Evolutionary conservation across 2,329 filamentous ascomycete species (phyloP).

Genomic region (Pezicula carpinea): DNA sequence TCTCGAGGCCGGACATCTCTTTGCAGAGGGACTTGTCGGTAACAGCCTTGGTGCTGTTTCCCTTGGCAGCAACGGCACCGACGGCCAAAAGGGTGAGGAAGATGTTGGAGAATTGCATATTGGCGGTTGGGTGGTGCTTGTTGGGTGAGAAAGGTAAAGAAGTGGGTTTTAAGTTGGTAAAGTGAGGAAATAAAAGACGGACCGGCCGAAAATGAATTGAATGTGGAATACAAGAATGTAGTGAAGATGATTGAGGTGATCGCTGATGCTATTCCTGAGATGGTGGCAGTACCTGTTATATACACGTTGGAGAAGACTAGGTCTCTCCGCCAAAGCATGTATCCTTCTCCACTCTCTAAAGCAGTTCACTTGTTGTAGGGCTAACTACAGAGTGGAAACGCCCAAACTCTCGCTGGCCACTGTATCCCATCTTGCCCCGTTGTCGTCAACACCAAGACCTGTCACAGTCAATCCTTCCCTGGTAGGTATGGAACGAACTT

Average conservation of each 20-base stretch:
- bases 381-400: background rate
- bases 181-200: slow-evolving; percentile 13
- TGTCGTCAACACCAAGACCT: background rate
- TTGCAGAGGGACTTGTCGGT: slow-evolving; percentile 30
- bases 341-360: background rate
- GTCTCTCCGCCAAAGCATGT: background rate
- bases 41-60: slow-evolving; percentile 23
- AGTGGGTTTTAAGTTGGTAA: slow-evolving; percentile 4
- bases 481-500: background rate
- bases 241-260: slow-evolving; percentile 16
- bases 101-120: slow-evolving; percentile 21
- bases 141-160: slow-evolving; percentile 8
- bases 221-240: slow-evolving; percentile 8
- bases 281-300: background rate
- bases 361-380: background rate
- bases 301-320: background rate
- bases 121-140: slow-evolving; percentile 8
- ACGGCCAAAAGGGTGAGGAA: slow-evolving; percentile 19
- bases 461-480: background rate
- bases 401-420: too few relatives aligned
- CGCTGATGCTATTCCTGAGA: slow-evolving; percentile 9
- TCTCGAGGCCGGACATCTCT: slow-evolving; percentile 27
- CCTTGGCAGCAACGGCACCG: slow-evolving; percentile 25
- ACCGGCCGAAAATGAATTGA: slow-evolving; percentile 16
- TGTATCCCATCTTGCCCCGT: background rate